These are phyloP conservation scores for Phytopythium aichiense DNA, from an alignment of 352 stramenopile genomes.

Conservation along the genomic window DNA sequence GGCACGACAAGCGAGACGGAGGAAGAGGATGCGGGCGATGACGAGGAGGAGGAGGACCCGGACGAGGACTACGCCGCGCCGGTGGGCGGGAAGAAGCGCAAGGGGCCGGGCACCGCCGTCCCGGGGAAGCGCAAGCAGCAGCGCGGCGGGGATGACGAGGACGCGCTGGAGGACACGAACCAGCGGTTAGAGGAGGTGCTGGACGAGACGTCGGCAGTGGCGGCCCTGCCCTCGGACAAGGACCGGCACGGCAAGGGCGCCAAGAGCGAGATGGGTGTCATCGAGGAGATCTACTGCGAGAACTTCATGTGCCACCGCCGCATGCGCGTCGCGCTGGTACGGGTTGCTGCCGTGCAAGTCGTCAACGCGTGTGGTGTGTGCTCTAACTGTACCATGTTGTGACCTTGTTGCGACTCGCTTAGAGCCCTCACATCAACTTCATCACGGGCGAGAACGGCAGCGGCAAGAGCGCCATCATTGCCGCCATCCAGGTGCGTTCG, in stretches of 20 bases:
- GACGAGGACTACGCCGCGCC: not conserved
- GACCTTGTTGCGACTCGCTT: not conserved
- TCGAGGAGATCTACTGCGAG: conserved; percentile 94
- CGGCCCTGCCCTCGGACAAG: conserved; percentile 4
- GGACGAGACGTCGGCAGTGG: conserved; percentile 3
- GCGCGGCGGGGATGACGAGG: conserved; percentile 8
- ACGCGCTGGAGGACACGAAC: not conserved
- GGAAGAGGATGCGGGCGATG: conserved; percentile 20
- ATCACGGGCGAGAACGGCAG: conserved; percentile 93
- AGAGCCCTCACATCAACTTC: conserved; percentile 79
- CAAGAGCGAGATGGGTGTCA: conserved; percentile 89
- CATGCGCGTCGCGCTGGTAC: conserved; percentile 79
- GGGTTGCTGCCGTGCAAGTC: not conserved
- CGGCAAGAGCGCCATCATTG: conserved; percentile 97
- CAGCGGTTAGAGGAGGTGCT: conserved; percentile 7
- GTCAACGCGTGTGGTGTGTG: not conserved
- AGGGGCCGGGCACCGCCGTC: not conserved
- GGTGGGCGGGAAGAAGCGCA: conserved; percentile 8
- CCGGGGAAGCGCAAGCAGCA: not conserved
- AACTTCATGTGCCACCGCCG: conserved; percentile 99
- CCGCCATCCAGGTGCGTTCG: conserved; percentile 92
- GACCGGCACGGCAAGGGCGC: conserved; percentile 21
- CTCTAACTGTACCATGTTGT: conserved; percentile 1
- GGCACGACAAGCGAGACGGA: conserved; percentile 29
- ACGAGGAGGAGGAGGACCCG: conserved; percentile 29